phyloP scores from a whole-genome alignment of 1,284 basidiomycete species.

The Exobasidium rhododendri region DNA sequence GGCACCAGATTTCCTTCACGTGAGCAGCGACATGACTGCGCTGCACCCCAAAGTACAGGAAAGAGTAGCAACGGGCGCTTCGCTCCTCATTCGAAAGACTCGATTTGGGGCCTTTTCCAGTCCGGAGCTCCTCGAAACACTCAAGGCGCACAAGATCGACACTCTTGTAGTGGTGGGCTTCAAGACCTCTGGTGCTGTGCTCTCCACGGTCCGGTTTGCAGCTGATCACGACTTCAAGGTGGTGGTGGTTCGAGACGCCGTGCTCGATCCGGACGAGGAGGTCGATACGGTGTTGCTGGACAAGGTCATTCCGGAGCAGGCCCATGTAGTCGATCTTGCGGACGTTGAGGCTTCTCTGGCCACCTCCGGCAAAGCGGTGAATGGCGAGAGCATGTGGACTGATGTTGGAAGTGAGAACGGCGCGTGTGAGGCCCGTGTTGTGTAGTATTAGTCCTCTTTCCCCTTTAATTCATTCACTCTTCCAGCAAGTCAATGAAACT shows the following conservation, averaged over 20 bases:
- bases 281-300: background rate
- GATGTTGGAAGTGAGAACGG: too few relatives aligned
- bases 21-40: too few relatives aligned
- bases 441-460: too few relatives aligned
- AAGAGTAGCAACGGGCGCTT: background rate
- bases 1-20: background rate
- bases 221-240: constrained; percentile 1
- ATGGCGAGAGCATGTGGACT: too few relatives aligned
- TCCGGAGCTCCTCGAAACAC: background rate
- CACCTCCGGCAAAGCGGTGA: too few relatives aligned
- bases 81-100: background rate
- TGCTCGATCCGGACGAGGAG: background rate
- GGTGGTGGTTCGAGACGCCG: background rate
- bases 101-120: background rate
- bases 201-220: background rate
- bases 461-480: too few relatives aligned
- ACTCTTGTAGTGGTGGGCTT: background rate
- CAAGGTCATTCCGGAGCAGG: background rate
- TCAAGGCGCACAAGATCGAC: background rate
- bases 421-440: too few relatives aligned
- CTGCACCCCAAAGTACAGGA: too few relatives aligned
- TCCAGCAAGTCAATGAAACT: too few relatives aligned
- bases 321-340: too few relatives aligned
- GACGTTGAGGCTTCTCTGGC: too few relatives aligned
- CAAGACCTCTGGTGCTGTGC: background rate